These are phyloP conservation scores for Vigna angularis DNA, from an alignment of 306 rosid species.

Conservation along the genomic window DNA sequence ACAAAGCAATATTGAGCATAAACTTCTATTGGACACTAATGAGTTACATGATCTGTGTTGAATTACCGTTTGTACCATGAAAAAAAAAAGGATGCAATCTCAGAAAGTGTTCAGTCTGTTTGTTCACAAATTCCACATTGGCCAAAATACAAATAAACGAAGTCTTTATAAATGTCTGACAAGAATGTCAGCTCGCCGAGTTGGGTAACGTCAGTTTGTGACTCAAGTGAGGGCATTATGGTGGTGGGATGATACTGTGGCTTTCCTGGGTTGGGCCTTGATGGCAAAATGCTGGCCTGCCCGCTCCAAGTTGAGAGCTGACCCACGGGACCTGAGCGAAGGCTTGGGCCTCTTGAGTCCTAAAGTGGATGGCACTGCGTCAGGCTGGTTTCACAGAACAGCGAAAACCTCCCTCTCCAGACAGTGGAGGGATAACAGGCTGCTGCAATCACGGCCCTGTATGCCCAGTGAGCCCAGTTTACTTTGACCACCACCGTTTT, in stretches of 20 bases:
- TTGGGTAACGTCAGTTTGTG: background rate
- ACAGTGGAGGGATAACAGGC: background rate
- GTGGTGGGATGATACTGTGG: background rate
- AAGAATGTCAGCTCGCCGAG: background rate
- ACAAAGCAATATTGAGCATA: conserved; percentile 43
- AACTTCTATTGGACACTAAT: conserved; percentile 9
- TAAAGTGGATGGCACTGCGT: background rate
- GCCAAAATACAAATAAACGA: background rate
- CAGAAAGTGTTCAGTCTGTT: background rate
- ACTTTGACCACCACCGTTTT: background rate
- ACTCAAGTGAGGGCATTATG: background rate
- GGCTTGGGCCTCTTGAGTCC: background rate
- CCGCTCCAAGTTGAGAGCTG: background rate
- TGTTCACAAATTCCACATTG: background rate
- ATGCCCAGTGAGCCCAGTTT: background rate
- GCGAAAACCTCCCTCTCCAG: background rate
- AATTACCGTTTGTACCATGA: no score
- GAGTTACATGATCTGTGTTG: conserved; percentile 42
- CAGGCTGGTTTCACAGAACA: background rate
- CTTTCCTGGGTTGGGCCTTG: background rate
- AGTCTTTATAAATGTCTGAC: background rate
- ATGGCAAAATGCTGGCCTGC: background rate
- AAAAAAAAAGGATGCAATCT: background rate
- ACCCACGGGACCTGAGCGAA: background rate
- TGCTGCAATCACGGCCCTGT: background rate